phyloP scores from a whole-genome alignment of 2,329 filamentous ascomycete species.

The Coniella lustricola region DNA sequence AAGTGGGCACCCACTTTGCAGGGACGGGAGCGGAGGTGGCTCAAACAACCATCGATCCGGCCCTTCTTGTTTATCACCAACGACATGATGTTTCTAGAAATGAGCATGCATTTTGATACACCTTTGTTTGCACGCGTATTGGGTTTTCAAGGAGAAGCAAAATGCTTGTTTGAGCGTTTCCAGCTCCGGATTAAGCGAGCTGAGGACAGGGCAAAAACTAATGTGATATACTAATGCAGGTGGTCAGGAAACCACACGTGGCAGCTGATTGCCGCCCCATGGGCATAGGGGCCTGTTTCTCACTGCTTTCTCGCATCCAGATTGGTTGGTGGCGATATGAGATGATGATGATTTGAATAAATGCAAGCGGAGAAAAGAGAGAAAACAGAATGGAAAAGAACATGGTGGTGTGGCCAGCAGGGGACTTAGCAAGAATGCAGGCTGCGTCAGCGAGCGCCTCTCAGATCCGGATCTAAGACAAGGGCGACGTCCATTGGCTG shows the following conservation, averaged over 20 bases:
- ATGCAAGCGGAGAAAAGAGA: neutral
- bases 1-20: neutral
- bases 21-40: constrained; percentile 7
- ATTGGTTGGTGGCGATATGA: constrained; percentile 1
- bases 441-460: too few relatives aligned
- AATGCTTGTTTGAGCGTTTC: constrained; percentile 2
- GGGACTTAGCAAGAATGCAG: neutral
- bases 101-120: constrained; percentile 9
- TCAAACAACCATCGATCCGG: neutral
- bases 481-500: too few relatives aligned
- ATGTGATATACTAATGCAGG: constrained; percentile 5
- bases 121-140: neutral
- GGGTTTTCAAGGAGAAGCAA: neutral
- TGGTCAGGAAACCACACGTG: constrained; percentile 3
- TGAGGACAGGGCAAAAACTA: constrained; percentile 6
- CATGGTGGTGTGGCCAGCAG: neutral
- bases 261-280: neutral
- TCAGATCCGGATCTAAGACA: too few relatives aligned
- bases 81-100: constrained; percentile 7
- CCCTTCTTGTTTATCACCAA: constrained; percentile 13
- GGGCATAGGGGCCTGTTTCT: neutral
- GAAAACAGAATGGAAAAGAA: neutral
- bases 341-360: neutral
- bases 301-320: constrained; percentile 5
- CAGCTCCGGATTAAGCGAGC: constrained; percentile 8